These are phyloP conservation scores for Incumbomyces lentus DNA, from an alignment of 2,329 filamentous ascomycete species.

Conservation along the genomic window DNA sequence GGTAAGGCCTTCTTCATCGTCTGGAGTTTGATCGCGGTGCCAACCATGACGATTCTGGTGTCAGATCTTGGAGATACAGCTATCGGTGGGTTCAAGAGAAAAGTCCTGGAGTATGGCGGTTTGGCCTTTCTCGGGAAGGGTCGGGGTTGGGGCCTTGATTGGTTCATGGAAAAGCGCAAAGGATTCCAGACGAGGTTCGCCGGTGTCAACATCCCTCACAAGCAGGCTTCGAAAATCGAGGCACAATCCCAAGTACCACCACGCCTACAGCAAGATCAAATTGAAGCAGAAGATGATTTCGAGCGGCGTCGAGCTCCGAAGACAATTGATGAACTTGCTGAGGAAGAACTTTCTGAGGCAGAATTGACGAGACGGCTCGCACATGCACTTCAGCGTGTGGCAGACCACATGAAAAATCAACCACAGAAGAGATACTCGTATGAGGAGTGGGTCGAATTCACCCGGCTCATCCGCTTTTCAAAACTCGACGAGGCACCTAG, in stretches of 20 bases:
- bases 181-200: constrained; percentile 1
- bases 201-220: neutral
- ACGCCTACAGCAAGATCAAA: constrained; percentile 7
- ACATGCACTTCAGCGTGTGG: constrained; percentile 58
- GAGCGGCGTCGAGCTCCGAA: constrained; percentile 2
- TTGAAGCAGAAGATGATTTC: constrained; percentile 5
- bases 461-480: constrained; percentile 58
- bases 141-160: constrained; percentile 4
- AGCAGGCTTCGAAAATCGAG: constrained; percentile 1
- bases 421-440: constrained; percentile 61
- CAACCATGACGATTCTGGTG: constrained; percentile 79
- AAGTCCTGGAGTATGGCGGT: constrained; percentile 50
- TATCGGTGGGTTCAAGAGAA: constrained; percentile 55
- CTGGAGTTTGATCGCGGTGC: constrained; percentile 76
- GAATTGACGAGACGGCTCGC: constrained; percentile 54
- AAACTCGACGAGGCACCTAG: constrained; percentile 21
- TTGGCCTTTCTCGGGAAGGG: constrained; percentile 55
- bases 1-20: constrained; percentile 86
- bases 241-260: constrained; percentile 24
- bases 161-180: constrained; percentile 4
- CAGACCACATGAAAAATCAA: constrained; percentile 49
- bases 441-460: constrained; percentile 78
- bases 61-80: constrained; percentile 77
- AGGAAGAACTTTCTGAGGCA: constrained; percentile 41
- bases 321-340: constrained; percentile 36